Conservation (phyloP, 306 rosid species). For the Neltuma alba region DNA sequence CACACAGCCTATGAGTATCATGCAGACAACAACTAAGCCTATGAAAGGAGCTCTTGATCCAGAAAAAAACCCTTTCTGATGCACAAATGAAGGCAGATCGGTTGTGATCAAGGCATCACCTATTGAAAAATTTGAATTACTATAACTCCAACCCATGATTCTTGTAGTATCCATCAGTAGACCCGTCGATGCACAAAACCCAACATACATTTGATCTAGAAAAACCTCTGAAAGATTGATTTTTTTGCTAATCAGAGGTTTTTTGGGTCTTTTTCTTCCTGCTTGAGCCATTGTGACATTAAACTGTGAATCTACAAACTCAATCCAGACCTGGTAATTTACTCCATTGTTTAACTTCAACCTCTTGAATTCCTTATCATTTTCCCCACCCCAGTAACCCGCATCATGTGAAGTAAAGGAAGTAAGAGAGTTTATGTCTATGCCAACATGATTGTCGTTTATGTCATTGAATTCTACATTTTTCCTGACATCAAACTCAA, state of each 20-base stretch:
- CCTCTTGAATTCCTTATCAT: slow-evolving; percentile 32
- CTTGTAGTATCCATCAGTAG: slow-evolving; percentile 43
- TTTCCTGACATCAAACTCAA: slow-evolving; percentile 47
- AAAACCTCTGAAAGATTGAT: slow-evolving; percentile 45
- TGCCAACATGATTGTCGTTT: slow-evolving; percentile 49
- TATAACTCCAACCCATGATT: slow-evolving; percentile 55
- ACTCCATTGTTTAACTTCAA: slow-evolving; percentile 40
- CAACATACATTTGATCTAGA: slow-evolving; percentile 46
- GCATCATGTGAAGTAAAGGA: slow-evolving; percentile 40
- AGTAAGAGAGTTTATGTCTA: slow-evolving; percentile 46
- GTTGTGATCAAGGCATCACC: slow-evolving; percentile 48
- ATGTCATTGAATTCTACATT: slow-evolving; percentile 50
- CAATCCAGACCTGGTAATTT: slow-evolving; percentile 55
- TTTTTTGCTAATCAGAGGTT: slow-evolving; percentile 42
- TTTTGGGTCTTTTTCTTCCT: slow-evolving; percentile 40
- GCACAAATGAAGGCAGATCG: slow-evolving; percentile 53
- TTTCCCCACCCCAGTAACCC: slow-evolving; percentile 43
- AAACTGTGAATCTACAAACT: slow-evolving; percentile 35
- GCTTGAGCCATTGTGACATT: slow-evolving; percentile 48
- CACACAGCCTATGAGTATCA: slow-evolving; percentile 7
- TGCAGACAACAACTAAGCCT: slow-evolving; percentile 7
- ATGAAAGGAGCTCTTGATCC: slow-evolving; percentile 32
- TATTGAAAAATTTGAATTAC: slow-evolving; percentile 48
- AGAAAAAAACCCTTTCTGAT: slow-evolving; percentile 28
- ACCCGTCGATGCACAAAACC: slow-evolving; percentile 46